Conservation (phyloP, 2,329 filamentous ascomycete species). For the Kalmusia sp. region DNA sequence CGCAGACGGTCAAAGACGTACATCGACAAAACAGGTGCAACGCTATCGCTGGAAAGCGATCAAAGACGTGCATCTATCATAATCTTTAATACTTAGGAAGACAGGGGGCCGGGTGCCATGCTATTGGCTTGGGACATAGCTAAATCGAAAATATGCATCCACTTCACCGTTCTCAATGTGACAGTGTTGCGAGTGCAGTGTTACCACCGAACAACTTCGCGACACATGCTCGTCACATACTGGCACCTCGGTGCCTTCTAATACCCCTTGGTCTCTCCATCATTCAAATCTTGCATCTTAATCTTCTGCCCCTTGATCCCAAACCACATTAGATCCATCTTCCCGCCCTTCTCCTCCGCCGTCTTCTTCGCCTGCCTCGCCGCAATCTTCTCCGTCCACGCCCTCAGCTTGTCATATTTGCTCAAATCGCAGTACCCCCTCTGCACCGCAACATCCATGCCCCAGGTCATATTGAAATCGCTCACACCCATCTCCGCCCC, state of each 20-base stretch:
- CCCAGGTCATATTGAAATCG: constrained; percentile 46
- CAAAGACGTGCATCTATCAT: constrained; percentile 4
- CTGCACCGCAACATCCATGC: constrained; percentile 39
- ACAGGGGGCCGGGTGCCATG: background rate
- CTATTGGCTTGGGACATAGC: constrained; percentile 1
- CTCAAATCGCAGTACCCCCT: constrained; percentile 38
- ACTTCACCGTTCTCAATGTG: no score
- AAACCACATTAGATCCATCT: constrained; percentile 7
- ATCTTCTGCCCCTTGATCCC: background rate
- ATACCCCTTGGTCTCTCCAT: no score
- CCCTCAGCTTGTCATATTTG: constrained; percentile 40
- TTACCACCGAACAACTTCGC: no score
- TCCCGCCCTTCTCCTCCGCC: constrained; percentile 5
- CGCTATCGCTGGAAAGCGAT: constrained; percentile 1
- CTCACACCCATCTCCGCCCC: constrained; percentile 38
- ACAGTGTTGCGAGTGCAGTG: no score
- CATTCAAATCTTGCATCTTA: background rate
- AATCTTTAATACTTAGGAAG: no score
- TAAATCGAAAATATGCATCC: constrained; percentile 3
- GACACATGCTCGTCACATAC: no score
- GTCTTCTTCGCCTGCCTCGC: constrained; percentile 6
- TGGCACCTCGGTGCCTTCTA: no score
- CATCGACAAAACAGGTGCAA: constrained; percentile 2
- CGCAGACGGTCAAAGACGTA: constrained; percentile 1
- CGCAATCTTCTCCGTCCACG: constrained; percentile 34